Percentiles rank a stretch among this genome's conserved stretches.
Conservation (phyloP, 1,284 basidiomycete species). For the Apiotrichum montevideense region DNA sequence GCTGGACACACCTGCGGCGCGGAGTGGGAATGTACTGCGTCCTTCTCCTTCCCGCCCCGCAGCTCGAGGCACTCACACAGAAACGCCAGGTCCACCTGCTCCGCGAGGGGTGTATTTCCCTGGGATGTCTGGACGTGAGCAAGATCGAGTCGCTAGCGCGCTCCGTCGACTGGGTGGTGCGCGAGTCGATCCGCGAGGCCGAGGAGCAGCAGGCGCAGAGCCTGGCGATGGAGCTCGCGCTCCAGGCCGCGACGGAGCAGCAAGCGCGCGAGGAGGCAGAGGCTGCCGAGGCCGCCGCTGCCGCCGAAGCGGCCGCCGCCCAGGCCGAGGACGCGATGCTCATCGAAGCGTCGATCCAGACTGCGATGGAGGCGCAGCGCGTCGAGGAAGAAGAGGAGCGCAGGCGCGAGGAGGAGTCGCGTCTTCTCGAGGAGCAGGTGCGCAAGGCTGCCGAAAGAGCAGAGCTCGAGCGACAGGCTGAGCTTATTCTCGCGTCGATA, state of each 20-base stretch:
- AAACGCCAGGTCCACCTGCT: constrained; percentile 43
- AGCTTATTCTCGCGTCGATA: constrained; percentile 40
- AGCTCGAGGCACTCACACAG: constrained; percentile 31
- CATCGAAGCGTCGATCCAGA: constrained; percentile 38
- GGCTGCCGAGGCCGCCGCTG: constrained; percentile 24
- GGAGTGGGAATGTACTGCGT: constrained; percentile 43
- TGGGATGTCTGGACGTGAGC: constrained; percentile 40
- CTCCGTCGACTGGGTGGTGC: constrained; percentile 40
- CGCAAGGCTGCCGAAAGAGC: constrained; percentile 35
- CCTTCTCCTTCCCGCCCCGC: constrained; percentile 31
- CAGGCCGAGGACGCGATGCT: constrained; percentile 37
- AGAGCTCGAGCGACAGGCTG: constrained; percentile 37
- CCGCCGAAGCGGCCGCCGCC: constrained; percentile 25
- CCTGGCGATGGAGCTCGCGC: constrained; percentile 35
- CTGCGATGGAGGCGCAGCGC: constrained; percentile 38
- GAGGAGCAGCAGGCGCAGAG: constrained; percentile 36
- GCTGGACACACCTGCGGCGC: constrained; percentile 81
- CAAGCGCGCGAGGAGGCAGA: constrained; percentile 37
- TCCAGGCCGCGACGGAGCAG: constrained; percentile 37
- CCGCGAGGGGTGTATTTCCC: constrained; percentile 41
- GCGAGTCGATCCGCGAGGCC: constrained; percentile 34
- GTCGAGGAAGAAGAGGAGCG: constrained; percentile 35
- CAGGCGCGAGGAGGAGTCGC: constrained; percentile 28
- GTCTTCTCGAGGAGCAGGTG: constrained; percentile 31
- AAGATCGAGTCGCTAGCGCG: constrained; percentile 42